Percentiles rank a stretch among this genome's conserved stretches.
These are phyloP conservation scores for Coprinellus aureogranulatus DNA, from an alignment of 768 basidiomycete genomes.

Conservation along the genomic window DNA sequence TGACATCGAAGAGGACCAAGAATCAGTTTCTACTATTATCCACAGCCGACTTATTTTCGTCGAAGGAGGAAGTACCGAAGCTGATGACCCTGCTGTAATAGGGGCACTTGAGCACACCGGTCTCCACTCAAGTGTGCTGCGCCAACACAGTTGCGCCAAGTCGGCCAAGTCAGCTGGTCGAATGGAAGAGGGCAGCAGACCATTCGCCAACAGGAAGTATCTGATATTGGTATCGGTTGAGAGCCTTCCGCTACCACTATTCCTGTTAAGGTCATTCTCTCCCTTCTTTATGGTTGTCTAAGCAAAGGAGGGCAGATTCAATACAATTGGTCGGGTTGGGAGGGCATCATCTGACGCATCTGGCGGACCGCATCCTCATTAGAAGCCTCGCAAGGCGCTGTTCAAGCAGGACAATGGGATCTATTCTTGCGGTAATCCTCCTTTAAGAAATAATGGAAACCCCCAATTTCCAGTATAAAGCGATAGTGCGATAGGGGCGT, in stretches of 20 bases:
- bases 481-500: not conserved
- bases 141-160: not conserved
- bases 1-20: not conserved
- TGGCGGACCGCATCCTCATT: not conserved
- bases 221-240: not conserved
- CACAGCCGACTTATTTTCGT: slow-evolving; percentile 1
- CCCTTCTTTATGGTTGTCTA: not conserved
- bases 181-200: not conserved
- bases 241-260: not conserved
- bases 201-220: not conserved
- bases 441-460: no score
- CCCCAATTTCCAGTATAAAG: not conserved
- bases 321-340: not conserved
- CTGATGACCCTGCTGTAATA: slow-evolving; percentile 2
- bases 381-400: not conserved
- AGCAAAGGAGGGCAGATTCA: not conserved
- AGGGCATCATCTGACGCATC: not conserved
- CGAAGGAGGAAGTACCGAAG: slow-evolving; percentile 1
- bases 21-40: slow-evolving; percentile 1
- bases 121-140: not conserved
- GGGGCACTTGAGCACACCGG: not conserved
- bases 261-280: not conserved
- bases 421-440: slow-evolving; percentile 3
- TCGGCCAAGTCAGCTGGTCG: not conserved
- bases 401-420: not conserved